Conservation (phyloP, 1,284 basidiomycete species). For the Mycena citricolor region DNA sequence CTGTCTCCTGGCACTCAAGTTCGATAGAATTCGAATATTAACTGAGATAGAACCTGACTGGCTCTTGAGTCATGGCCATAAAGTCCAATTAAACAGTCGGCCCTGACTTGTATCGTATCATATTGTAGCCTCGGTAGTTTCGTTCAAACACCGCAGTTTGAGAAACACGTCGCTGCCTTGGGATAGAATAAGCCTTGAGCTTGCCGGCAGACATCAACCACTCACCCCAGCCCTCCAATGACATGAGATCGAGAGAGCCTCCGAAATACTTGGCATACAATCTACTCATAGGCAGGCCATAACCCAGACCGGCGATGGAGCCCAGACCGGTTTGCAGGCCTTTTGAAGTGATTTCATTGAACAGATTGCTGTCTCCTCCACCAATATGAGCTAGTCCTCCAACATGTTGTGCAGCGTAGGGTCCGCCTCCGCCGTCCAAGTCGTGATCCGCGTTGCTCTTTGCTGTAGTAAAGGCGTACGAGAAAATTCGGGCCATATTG, state of each 20-base stretch:
- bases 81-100: conserved; percentile 29
- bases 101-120: conserved; percentile 22
- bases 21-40: conserved; percentile 41
- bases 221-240: conserved; percentile 78
- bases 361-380: conserved; percentile 55
- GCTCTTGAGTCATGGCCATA: conserved; percentile 43
- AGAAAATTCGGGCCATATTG: conserved; percentile 80
- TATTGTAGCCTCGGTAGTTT: conserved; percentile 57
- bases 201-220: not conserved
- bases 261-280: conserved; percentile 83
- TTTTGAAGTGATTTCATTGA: conserved; percentile 73
- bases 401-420: conserved; percentile 71
- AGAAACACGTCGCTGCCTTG: conserved; percentile 76
- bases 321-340: conserved; percentile 72
- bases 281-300: conserved; percentile 83
- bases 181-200: not conserved
- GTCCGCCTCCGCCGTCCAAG: conserved; percentile 57
- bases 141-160: conserved; percentile 70
- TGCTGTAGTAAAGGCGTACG: conserved; percentile 89
- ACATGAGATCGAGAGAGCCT: conserved; percentile 73
- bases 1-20: conserved; percentile 4
- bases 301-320: conserved; percentile 81
- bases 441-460: conserved; percentile 42
- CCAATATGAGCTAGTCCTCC: conserved; percentile 67
- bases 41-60: conserved; percentile 49